Evolutionary conservation across 169 alveolate genomes (phyloP).

Genomic region (Cryptosporidium parvum): DNA sequence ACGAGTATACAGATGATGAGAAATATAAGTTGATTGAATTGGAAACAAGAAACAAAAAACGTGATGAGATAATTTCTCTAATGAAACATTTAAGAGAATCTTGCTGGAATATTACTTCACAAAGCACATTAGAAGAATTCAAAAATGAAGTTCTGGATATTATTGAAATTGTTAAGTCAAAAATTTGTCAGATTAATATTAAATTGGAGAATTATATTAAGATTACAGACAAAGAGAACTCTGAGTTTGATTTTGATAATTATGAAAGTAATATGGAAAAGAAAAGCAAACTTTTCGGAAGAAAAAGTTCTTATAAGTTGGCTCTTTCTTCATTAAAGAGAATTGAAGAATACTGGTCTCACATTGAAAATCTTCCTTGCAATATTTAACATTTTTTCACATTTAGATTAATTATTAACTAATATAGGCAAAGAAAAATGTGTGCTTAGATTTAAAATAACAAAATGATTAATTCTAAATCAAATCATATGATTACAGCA

Average conservation of each 20-base stretch:
- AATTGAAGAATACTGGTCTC: slow-evolving; percentile 41
- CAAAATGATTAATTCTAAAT: too few relatives aligned
- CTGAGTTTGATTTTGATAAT: not conserved
- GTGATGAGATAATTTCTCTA: not conserved
- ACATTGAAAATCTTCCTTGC: slow-evolving; percentile 13
- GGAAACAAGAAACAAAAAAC: slow-evolving; percentile 30
- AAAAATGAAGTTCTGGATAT: slow-evolving; percentile 6
- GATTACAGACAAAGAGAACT: not conserved
- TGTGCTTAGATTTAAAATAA: not conserved
- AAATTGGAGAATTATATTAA: slow-evolving; percentile 3
- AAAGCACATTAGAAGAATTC: slow-evolving; percentile 7
- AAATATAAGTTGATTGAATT: slow-evolving; percentile 6
- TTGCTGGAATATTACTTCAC: slow-evolving; percentile 4
- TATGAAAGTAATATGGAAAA: not conserved
- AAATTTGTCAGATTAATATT: not conserved
- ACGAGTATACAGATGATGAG: not conserved
- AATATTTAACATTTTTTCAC: not conserved
- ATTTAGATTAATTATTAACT: not conserved
- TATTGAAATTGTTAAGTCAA: not conserved
- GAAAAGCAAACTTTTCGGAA: slow-evolving; percentile 27
- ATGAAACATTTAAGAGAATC: slow-evolving; percentile 6
- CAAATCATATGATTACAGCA: not conserved
- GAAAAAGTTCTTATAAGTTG: not conserved
- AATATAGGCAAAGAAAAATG: not conserved
- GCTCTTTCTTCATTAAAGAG: slow-evolving; percentile 12